Base-by-base conservation (phyloP, 2,329 filamentous ascomycete species). In the Talaromyces sp. region DNA sequence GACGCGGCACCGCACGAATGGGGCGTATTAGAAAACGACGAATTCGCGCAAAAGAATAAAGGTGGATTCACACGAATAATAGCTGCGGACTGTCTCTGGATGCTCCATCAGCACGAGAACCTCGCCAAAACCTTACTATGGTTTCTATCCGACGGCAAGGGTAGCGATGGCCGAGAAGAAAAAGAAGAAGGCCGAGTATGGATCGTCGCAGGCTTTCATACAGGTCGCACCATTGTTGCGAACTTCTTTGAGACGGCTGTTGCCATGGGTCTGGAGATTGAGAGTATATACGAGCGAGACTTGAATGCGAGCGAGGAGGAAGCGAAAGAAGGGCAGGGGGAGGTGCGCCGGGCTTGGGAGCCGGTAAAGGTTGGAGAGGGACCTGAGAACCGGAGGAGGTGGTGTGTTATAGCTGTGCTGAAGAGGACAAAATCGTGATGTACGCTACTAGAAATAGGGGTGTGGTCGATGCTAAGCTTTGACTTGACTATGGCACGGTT, bases 41-140 rank as follows among this genome's bases (percentile, higher is more conserved):
- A 74, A 3, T 85, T 86, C 67, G 71, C 78, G 1, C 58, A 67
- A 2, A 59, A 68, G 4, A 68, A 77, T 64, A 76, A 76, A 13
- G 77, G 77, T 8, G 65, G 69, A 5, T 88, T 83, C 71, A 82
- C 81, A 1, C 81, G 84, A 22, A 83, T 88, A 60, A 78, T 88
- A 11, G 84, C 85, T 0, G 85, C 86, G 61, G 86, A 88, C 70
- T 88, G 85, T 74, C 81, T 84, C 66, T 89, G 86, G 86, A 86
- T 88, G 82, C 77, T 76, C 0, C 75, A 75, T 25, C 82, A 88
- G 74, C 86, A 89, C 70, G 78, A 79, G 58, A 85, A 84, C 67
- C 79, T 88, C 17, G 82, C 80, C 11, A 76, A 73, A 15, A 86
- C 84, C 1, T 83, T 88, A 79, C 73, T 82, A 5, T 84, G 85